Evolutionary conservation across 177 flowering plant species (phyloP).

Genomic region (Vitis hybrid): DNA sequence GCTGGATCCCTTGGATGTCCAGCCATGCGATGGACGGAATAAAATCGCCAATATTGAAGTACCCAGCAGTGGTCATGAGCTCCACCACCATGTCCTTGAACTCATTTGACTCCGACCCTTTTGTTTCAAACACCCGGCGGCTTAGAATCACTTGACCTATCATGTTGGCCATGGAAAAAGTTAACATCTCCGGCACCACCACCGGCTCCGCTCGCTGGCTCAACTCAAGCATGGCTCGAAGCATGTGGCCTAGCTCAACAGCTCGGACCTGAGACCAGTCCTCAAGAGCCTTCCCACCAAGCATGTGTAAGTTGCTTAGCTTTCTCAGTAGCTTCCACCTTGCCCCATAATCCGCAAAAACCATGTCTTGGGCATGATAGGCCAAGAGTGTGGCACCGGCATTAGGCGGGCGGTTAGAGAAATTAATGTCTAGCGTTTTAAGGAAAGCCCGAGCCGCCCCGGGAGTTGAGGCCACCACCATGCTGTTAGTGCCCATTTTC

Average conservation of each 20-base stretch:
- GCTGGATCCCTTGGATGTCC: no score
- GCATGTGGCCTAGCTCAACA: constrained; percentile 37
- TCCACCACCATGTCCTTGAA: constrained; percentile 64
- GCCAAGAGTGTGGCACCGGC: constrained; percentile 47
- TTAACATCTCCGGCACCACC: constrained; percentile 35
- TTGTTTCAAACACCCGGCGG: constrained; percentile 37
- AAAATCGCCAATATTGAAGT: no score
- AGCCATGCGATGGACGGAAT: no score
- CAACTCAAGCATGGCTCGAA: constrained; percentile 28
- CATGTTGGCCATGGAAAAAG: constrained; percentile 43
- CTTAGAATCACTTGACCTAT: constrained; percentile 43
- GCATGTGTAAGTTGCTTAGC: constrained; percentile 42
- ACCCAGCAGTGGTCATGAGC: constrained; percentile 28
- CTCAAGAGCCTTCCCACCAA: constrained; percentile 44
- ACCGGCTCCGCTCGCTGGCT: constrained; percentile 24
- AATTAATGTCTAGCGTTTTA: constrained; percentile 40
- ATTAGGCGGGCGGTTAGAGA: constrained; percentile 47
- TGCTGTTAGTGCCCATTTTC: constrained; percentile 36
- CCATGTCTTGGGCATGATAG: constrained; percentile 43
- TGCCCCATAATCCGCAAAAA: constrained; percentile 46
- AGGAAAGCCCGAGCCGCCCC: constrained; percentile 43
- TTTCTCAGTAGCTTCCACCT: constrained; percentile 47
- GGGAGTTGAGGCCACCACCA: constrained; percentile 53
- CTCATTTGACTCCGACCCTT: constrained; percentile 42
- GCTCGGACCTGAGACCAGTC: constrained; percentile 38